Evolutionary conservation across 129 eudicot genomes (phyloP).

Genomic region (Apium graveolens): DNA sequence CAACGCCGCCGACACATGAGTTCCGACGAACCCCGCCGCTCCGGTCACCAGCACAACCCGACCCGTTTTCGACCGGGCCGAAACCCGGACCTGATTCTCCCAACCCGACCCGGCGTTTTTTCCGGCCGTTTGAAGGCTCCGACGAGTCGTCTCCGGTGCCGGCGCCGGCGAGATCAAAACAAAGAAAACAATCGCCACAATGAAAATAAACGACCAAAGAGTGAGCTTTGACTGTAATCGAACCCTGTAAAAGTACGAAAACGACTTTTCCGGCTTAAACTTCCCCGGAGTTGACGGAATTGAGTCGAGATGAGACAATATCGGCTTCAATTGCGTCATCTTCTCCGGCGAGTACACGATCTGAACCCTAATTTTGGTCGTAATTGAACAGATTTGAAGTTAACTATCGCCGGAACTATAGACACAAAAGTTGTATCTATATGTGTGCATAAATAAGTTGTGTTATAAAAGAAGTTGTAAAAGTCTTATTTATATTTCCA

Average conservation of each 20-base stretch:
- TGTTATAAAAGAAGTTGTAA: background rate
- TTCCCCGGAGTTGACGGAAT: conserved; percentile 9
- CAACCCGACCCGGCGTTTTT: background rate
- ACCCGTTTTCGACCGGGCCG: conserved; percentile 7
- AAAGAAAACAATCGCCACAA: background rate
- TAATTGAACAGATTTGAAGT: background rate
- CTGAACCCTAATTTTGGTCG: background rate
- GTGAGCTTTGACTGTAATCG: conserved; percentile 5
- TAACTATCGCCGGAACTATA: background rate
- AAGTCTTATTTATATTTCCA: background rate
- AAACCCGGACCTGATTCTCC: background rate
- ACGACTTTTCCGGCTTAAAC: conserved; percentile 7
- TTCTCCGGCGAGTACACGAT: background rate
- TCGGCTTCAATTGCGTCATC: conserved; percentile 3
- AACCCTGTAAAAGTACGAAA: background rate
- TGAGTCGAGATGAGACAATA: background rate
- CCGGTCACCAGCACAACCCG: conserved; percentile 7
- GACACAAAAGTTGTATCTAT: background rate
- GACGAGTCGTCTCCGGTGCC: background rate
- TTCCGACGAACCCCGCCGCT: conserved; percentile 7
- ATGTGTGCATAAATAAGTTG: background rate
- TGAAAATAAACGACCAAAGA: conserved; percentile 7
- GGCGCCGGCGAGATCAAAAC: background rate
- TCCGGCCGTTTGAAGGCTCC: background rate
- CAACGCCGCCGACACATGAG: conserved; percentile 4